Percentiles rank a stretch among this genome's conserved stretches.
Conservation (phyloP, 192 early-diverging fungal genomes). For the Lunasporangiospora selenospora region DNA sequence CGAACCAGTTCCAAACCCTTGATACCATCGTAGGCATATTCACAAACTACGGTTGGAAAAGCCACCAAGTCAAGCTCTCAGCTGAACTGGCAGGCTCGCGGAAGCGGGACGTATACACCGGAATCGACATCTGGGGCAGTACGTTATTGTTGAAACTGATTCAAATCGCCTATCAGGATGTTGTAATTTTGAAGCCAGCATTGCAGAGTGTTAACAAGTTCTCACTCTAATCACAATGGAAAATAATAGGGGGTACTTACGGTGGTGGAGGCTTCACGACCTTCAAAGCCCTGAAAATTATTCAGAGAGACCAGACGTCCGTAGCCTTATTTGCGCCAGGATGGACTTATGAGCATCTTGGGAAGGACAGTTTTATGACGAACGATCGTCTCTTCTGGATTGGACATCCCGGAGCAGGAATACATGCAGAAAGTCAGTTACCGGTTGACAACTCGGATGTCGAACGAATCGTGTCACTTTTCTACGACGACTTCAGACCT, state of each 20-base stretch:
- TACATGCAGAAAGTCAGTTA: slow-evolving; percentile 13
- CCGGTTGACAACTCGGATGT: background rate
- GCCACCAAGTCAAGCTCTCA: slow-evolving; percentile 34
- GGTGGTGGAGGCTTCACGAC: slow-evolving; percentile 23
- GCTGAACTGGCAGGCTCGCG: slow-evolving; percentile 40
- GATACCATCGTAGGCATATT: slow-evolving; percentile 21
- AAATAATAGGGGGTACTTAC: slow-evolving; percentile 18
- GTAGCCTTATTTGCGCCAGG: slow-evolving; percentile 69
- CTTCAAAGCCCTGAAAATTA: slow-evolving; percentile 58
- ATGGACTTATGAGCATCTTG: slow-evolving; percentile 69
- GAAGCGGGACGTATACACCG: slow-evolving; percentile 60
- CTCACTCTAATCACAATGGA: background rate
- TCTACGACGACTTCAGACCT: slow-evolving; percentile 28
- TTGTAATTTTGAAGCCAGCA: too few relatives aligned
- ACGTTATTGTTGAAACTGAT: slow-evolving; percentile 4
- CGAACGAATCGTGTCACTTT: slow-evolving; percentile 3
- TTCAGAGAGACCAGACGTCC: slow-evolving; percentile 49
- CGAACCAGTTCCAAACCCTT: slow-evolving; percentile 22
- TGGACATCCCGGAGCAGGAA: slow-evolving; percentile 22
- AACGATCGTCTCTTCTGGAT: slow-evolving; percentile 65
- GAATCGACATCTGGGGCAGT: slow-evolving; percentile 74
- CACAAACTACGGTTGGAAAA: slow-evolving; percentile 37
- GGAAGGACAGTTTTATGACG: slow-evolving; percentile 49
- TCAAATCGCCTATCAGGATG: background rate
- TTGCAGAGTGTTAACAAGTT: background rate